Evolutionary conservation across 805 yeast species (phyloP), one percentile per base, ranked within the genome.

Genomic region (Yarrowia sp.): DNA sequence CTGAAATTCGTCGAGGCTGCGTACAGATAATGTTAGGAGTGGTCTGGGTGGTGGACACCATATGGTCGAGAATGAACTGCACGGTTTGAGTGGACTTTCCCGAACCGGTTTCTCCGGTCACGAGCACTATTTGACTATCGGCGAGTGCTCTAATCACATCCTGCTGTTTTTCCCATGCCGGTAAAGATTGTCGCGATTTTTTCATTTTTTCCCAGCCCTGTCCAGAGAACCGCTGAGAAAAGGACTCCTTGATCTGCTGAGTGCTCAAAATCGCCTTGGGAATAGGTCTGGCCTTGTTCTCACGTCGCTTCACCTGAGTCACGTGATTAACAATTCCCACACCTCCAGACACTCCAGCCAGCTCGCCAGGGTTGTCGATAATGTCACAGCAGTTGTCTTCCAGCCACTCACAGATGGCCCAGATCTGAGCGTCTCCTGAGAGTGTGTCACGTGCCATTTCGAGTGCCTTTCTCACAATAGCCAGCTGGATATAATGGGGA

Each of bases 61-160:
- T 73, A 46, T 86, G 81, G 75, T 94, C 98, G 17, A 94, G 78
- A 20, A 94, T 80, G 72, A 92, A 94, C 76, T 94, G 99, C 7
- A 92, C 97, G 6, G 91, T 86, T 75, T 94, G 99, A 0, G 99
- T 94, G 0, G 97, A 91, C 74, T 94, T 94, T 72, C 98, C 98
- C 0, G 98, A 93, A 72, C 98, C 98, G 0, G 98, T 94, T 76
- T 95, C 99, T 76, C 98, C 99, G 1, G 98, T 94, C 43, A 94
- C 84, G 40, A 94, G 78, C 9, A 90, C 86, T 5, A 92, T 89
- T 70, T 85, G 85, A 74, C 90, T 84, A 0, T 80, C 69, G 36
- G 82, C 80, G 4, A 94, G 85, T 4, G 86, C 78, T 0, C 83
- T 72, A 1, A 90, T 82, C 46, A 94, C 81, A 7, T 84, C 81